Base-by-base conservation (phyloP, 2,329 filamentous ascomycete species). In the Alternaria arborescens region DNA sequence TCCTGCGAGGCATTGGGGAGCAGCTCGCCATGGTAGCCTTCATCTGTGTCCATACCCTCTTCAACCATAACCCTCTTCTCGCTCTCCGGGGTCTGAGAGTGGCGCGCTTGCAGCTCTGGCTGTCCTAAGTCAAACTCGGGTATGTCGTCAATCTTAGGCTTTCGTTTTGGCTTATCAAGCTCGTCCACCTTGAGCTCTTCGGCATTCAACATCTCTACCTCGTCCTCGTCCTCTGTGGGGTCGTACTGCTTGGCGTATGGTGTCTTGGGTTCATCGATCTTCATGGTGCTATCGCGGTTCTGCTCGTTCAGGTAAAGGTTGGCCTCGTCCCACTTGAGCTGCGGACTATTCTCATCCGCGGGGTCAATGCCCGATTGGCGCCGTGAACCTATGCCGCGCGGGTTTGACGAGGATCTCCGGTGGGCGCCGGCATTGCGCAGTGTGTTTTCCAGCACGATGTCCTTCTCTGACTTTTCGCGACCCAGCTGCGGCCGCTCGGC, bases 181-280 rank as follows among this genome's bases (percentile, higher is more conserved):
- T 91, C 89, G 66, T 91, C 88, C 3, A 91, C 89, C 11, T 88
- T 83, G 62, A 92, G 81, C 28, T 91, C 89, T 57, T 91, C 85
- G 5, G 90, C 88, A 73, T 97, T 90, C 65, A 91, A 80, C 65
- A 83, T 82, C 48, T 80, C 79, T 24, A 87, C 76, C 73, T 95
- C 92, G 34, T 90, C 91, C 52, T 93, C 92, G 66, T 98, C 94
- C 74, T 97, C 93, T 42, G 88, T 79, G 5, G 94, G 93, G 75
- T 98, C 92, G 80, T 97, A 97, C 74, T 93, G 92, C 75, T 90
- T 91, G 36, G 93, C 95, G 78, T 94, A 99, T 5, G 95, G 95
- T 8, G 95, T 99, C 85, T 99, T 99, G 63, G 95, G 95, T 82
- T 99, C 95, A 69, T 93, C 92, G 67, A 99, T 99, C 85, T 98